phyloP scores from a whole-genome alignment of 371 early-diverging fungal species.

The Lichtheimia hyalospora region DNA sequence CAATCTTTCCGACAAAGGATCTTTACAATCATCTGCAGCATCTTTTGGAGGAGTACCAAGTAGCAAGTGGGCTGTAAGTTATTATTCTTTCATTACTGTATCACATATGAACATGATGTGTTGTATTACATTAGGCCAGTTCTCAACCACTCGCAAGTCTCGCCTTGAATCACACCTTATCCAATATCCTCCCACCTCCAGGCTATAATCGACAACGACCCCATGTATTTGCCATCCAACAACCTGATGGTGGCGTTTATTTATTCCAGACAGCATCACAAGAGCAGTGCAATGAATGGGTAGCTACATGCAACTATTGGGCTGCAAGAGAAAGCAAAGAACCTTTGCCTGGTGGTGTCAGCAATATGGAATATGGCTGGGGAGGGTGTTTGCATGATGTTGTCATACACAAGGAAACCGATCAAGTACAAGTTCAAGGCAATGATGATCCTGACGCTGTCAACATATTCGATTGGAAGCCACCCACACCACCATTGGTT shows the following conservation, averaged over 20 bases:
- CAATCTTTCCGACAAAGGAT: constrained; percentile 42
- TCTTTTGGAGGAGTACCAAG: constrained; percentile 20
- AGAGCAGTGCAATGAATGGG: constrained; percentile 79
- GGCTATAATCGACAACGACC: constrained; percentile 79
- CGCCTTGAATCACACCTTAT: constrained; percentile 76
- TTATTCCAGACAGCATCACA: constrained; percentile 78
- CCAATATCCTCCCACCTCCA: constrained; percentile 82
- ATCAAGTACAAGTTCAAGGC: constrained; percentile 30
- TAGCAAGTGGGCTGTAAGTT: constrained; percentile 29
- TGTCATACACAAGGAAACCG: constrained; percentile 29
- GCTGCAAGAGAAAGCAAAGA: constrained; percentile 87
- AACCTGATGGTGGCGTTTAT: constrained; percentile 77
- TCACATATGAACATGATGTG: constrained; percentile 29
- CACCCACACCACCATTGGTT: constrained; percentile 38
- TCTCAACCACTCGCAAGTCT: constrained; percentile 53
- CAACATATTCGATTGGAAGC: constrained; percentile 39
- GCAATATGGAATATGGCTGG: constrained; percentile 94
- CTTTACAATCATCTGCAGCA: not conserved
- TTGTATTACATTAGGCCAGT: constrained; percentile 2
- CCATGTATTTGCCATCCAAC: constrained; percentile 87
- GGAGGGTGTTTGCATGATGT: constrained; percentile 55
- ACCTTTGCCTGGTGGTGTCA: constrained; percentile 81
- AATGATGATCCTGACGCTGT: constrained; percentile 30
- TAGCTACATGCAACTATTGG: constrained; percentile 89
- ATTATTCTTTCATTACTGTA: constrained; percentile 12